phyloP scores from a whole-genome alignment of 495 filamentous ascomycete genomes.

The Trichoderma reesei region DNA sequence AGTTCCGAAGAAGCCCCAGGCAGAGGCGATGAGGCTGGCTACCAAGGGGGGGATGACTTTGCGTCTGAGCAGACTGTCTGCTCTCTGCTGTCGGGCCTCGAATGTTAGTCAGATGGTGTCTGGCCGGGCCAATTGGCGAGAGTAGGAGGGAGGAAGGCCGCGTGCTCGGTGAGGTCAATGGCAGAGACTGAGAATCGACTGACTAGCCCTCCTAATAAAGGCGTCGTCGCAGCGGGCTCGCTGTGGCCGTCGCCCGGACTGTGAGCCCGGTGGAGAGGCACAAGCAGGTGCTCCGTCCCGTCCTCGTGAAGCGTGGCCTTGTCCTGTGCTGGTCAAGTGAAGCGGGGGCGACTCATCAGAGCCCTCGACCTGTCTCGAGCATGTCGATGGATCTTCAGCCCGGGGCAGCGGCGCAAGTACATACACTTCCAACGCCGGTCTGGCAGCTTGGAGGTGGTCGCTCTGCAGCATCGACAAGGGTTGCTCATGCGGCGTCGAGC shows the following conservation, averaged over 20 bases:
- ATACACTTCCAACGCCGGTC: neutral
- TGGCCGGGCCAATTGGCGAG: neutral
- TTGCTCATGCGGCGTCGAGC: slow-evolving; percentile 2
- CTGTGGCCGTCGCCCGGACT: neutral
- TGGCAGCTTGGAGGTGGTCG: neutral
- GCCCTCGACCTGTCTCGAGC: slow-evolving; percentile 1
- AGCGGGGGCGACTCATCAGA: slow-evolving; percentile 9
- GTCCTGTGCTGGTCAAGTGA: neutral
- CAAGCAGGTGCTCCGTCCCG: neutral
- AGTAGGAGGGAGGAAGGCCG: neutral
- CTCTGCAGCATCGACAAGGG: slow-evolving; percentile 7
- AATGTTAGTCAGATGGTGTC: neutral
- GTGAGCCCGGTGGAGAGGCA: neutral
- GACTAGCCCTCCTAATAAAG: neutral
- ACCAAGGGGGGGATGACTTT: neutral
- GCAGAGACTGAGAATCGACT: neutral
- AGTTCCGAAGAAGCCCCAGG: neutral
- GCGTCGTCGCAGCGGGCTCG: no score
- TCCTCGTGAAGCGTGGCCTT: neutral
- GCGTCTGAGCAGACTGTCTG: neutral
- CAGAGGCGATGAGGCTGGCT: neutral
- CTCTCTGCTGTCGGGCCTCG: neutral
- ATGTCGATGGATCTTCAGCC: neutral
- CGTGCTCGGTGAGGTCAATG: neutral
- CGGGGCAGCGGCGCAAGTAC: neutral